A percentile compares a stretch with the other conserved stretches of the same genome.
Conservation (phyloP, 2,329 filamentous ascomycete species). For the Fusarium lateritium region DNA sequence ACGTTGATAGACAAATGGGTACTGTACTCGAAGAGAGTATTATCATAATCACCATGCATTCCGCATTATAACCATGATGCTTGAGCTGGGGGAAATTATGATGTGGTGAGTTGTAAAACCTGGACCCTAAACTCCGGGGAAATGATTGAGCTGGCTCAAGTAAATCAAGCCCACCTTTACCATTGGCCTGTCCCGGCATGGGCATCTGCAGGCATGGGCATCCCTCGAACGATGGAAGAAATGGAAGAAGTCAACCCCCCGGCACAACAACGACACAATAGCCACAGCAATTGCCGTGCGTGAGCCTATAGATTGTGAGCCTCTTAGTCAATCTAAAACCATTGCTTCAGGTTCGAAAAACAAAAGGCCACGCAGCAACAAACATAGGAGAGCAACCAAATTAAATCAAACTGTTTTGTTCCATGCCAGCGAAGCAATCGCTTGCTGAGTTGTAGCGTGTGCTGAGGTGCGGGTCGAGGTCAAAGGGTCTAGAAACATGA, state of each 20-base stretch:
- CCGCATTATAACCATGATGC: slow-evolving; percentile 1
- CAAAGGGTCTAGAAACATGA: slow-evolving; percentile 22
- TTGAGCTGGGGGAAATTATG: not conserved
- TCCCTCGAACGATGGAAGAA: slow-evolving; percentile 31
- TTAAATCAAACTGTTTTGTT: slow-evolving; percentile 7
- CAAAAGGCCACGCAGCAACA: slow-evolving; percentile 17
- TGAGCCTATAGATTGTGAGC: slow-evolving; percentile 10
- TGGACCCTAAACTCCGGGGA: slow-evolving; percentile 35
- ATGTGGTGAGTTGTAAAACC: slow-evolving; percentile 30
- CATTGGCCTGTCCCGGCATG: slow-evolving; percentile 21
- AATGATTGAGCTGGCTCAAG: slow-evolving; percentile 26
- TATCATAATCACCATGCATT: slow-evolving; percentile 10
- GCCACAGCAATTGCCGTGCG: slow-evolving; percentile 3
- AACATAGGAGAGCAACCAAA: slow-evolving; percentile 5
- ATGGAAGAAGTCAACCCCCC: slow-evolving; percentile 8
- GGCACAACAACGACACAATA: not conserved
- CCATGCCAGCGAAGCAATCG: slow-evolving; percentile 40
- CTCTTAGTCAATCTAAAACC: not conserved
- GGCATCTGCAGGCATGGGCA: slow-evolving; percentile 22
- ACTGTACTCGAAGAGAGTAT: not conserved
- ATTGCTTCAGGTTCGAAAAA: slow-evolving; percentile 2
- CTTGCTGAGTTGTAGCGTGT: slow-evolving; percentile 18
- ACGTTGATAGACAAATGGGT: not conserved
- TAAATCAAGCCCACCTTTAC: slow-evolving; percentile 17
- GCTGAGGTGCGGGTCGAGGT: slow-evolving; percentile 26